Percentiles rank a stretch among this genome's conserved stretches.
Conservation (phyloP, 2,329 filamentous ascomycete genomes). For the Chrysoporthe cubensis region DNA sequence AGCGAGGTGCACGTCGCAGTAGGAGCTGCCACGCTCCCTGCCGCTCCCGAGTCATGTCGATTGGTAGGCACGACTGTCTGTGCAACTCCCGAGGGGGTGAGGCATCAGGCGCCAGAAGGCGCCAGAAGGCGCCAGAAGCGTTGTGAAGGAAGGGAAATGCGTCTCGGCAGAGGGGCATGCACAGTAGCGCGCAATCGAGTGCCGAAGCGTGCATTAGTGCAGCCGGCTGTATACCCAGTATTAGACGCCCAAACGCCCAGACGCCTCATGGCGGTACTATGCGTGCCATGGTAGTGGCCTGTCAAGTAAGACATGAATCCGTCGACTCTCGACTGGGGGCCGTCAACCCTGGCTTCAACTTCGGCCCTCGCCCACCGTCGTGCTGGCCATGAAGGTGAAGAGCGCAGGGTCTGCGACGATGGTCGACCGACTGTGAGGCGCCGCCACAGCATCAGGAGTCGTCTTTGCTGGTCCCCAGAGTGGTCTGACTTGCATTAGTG, state of each 20-base stretch:
- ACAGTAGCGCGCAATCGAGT: not conserved
- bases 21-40: not conserved
- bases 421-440: not conserved
- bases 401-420: not conserved
- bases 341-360: not conserved
- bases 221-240: not conserved
- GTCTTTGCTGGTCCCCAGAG: too few species aligned
- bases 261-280: not conserved
- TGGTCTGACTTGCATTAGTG: not conserved
- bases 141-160: too few species aligned
- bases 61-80: not conserved
- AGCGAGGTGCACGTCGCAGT: not conserved
- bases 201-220: conserved; percentile 17
- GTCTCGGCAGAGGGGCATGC: conserved; percentile 8
- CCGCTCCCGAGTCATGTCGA: not conserved
- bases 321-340: not conserved
- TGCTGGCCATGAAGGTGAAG: not conserved
- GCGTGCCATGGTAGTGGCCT: not conserved
- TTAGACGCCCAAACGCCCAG: not conserved
- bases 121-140: not conserved
- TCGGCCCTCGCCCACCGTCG: too few species aligned
- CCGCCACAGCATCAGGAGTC: conserved; percentile 1
- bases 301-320: not conserved
- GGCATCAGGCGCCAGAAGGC: not conserved
- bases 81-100: not conserved